Base-by-base conservation (phyloP, 768 basidiomycete genomes). In the Mycena vulgaris region DNA sequence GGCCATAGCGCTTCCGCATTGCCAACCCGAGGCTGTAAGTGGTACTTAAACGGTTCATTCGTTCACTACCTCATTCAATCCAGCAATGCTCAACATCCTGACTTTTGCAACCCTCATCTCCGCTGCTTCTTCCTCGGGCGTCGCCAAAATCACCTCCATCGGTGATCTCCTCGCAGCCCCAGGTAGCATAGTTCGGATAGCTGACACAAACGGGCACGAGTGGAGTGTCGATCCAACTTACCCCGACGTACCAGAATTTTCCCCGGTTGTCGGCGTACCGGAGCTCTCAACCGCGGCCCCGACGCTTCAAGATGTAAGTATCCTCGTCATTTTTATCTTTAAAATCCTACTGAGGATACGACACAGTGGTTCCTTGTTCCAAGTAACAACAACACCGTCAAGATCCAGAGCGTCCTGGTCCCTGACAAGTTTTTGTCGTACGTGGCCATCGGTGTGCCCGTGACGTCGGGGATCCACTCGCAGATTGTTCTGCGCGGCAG, bases 331-430 rank as follows among this genome's bases (percentile, higher is more conserved):
- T 56, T 56, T 39, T 23, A 56, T 39, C 37, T 35, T 37, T 39
- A 21, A 21, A 55, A 56, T 23, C 55, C 55, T 56, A 39, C 35
- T 35, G 31, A 52, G 31, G 30, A 52, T 31, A 30, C 51, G 31
- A 52, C 51, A 52, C 55, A 56, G 55, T 56, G 55, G 55, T 37
- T 56, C 55, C 55, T 56, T 27, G 55, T 56, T 39, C 55, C 55
- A 39, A 35, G 23, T 37, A n/a, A 23, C 33, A 39, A 35, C 55
- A 39, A 39, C 35, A 56, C 55, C 35, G 37, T 56, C 55, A 56
- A 56, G 37, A 56, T 56, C 55, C 55, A 56, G 55, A 56, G 55
- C 55, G 55, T 39, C 55, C 33, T 56, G 3, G 33, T 56, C 55
- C 55, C 55, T 56, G 37, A 56, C 35, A 56, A 23, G 35, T 56